Conservation (phyloP, 805 yeast species). For the Sugiyamaella americana region DNA sequence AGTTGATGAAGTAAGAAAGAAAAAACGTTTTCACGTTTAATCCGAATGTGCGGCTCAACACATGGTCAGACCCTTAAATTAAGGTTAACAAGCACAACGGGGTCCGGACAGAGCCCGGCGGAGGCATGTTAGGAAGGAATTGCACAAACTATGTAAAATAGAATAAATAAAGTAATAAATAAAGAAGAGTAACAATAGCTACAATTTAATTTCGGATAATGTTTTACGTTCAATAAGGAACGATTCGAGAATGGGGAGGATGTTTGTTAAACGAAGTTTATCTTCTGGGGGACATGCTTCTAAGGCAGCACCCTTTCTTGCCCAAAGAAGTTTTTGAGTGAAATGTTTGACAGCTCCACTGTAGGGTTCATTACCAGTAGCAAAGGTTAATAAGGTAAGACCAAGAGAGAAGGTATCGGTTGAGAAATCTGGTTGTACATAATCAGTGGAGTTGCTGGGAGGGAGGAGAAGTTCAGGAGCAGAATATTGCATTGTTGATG, state of each 20-base stretch:
- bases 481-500: conserved; percentile 38
- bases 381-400: conserved; percentile 39
- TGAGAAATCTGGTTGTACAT: conserved; percentile 29
- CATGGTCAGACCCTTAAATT: too few species aligned
- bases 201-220: not conserved
- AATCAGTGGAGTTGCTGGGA: conserved; percentile 11
- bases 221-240: conserved; percentile 9
- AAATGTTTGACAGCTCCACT: conserved; percentile 26
- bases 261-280: conserved; percentile 2
- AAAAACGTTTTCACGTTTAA: too few species aligned
- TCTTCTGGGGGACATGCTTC: conserved; percentile 20
- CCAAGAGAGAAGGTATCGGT: conserved; percentile 46
- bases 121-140: too few species aligned
- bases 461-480: conserved; percentile 42
- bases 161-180: not conserved
- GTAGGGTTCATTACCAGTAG: conserved; percentile 44
- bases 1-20: too few species aligned
- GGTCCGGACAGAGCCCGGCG: not conserved
- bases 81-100: not conserved
- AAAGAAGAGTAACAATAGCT: not conserved
- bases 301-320: conserved; percentile 25
- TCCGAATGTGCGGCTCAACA: too few species aligned
- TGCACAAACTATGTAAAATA: not conserved
- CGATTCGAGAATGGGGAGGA: conserved; percentile 6
- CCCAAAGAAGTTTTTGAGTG: conserved; percentile 30